phyloP scores from a whole-genome alignment of 1,284 basidiomycete species.

The Polyporus tsugae region DNA sequence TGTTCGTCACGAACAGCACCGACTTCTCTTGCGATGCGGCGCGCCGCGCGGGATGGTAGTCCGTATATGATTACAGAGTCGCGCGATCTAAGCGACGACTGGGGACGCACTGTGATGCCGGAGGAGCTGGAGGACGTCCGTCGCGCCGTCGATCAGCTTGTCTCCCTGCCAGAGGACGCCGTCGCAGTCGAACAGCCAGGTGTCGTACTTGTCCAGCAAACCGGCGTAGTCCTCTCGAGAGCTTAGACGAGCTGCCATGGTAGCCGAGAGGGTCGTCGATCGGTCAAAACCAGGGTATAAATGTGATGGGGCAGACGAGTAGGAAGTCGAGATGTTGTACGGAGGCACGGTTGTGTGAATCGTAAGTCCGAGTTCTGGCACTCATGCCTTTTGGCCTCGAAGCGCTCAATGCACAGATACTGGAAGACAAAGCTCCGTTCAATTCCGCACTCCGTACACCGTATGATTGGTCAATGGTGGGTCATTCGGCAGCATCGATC shows the following conservation, averaged over 20 bases:
- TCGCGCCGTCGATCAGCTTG: constrained; percentile 78
- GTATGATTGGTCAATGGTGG: too few species aligned
- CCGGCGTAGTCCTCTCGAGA: constrained; percentile 60
- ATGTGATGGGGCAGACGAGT: neutral
- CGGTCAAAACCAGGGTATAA: neutral
- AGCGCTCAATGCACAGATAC: too few species aligned
- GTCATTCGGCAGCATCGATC: too few species aligned
- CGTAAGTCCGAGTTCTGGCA: too few species aligned
- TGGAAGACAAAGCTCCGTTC: too few species aligned
- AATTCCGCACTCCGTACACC: too few species aligned
- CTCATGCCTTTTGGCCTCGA: too few species aligned
- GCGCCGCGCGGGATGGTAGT: neutral
- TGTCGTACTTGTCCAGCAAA: constrained; percentile 84
- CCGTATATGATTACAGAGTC: neutral
- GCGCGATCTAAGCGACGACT: neutral
- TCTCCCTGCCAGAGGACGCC: constrained; percentile 96
- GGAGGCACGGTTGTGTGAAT: too few species aligned
- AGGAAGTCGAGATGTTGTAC: neutral
- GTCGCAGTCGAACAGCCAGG: constrained; percentile 97
- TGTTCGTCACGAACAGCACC: constrained; percentile 96
- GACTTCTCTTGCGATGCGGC: constrained; percentile 70
- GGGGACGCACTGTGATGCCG: constrained; percentile 56
- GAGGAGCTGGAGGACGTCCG: constrained; percentile 76
- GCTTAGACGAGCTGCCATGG: constrained; percentile 38
- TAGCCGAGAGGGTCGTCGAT: neutral